phyloP scores from a whole-genome alignment of 2,329 filamentous ascomycete genomes.

The Aureobasidium vineae region DNA sequence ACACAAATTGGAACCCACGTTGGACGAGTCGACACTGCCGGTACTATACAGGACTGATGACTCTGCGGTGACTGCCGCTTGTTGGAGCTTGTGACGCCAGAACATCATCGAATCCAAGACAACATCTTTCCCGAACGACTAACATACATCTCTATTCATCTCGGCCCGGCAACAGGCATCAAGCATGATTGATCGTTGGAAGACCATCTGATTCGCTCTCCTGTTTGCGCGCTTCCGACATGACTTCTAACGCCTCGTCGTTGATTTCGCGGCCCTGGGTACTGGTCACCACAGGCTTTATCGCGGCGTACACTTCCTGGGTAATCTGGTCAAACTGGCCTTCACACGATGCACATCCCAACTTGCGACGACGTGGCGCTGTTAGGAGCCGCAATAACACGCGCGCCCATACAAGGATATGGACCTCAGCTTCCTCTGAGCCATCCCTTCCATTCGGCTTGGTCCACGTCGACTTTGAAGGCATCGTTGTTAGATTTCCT shows the following conservation, averaged over 20 bases:
- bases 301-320: conserved; percentile 59
- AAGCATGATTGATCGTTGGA: conserved; percentile 22
- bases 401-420: not conserved
- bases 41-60: too few species aligned
- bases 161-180: not conserved
- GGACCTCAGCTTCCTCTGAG: conserved; percentile 3
- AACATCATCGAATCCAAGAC: not conserved
- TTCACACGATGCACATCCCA: conserved; percentile 33
- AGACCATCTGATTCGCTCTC: not conserved
- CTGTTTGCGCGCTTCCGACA: not conserved
- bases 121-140: not conserved
- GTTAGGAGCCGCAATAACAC: conserved; percentile 50
- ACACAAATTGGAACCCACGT: not conserved
- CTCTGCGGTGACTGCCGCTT: not conserved
- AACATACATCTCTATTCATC: not conserved
- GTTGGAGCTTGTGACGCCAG: not conserved
- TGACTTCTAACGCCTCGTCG: conserved; percentile 18
- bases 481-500: conserved; percentile 20
- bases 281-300: conserved; percentile 55
- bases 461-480: conserved; percentile 10
- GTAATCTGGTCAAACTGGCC: conserved; percentile 52
- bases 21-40: not conserved
- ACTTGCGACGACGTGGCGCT: conserved; percentile 65
- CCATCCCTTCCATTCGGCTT: conserved; percentile 12
- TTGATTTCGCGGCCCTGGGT: conserved; percentile 49